Evolutionary conservation across 1,284 basidiomycete species (phyloP), one percentile per base, ranked within the genome.

Genomic region (Melampsora americana): DNA sequence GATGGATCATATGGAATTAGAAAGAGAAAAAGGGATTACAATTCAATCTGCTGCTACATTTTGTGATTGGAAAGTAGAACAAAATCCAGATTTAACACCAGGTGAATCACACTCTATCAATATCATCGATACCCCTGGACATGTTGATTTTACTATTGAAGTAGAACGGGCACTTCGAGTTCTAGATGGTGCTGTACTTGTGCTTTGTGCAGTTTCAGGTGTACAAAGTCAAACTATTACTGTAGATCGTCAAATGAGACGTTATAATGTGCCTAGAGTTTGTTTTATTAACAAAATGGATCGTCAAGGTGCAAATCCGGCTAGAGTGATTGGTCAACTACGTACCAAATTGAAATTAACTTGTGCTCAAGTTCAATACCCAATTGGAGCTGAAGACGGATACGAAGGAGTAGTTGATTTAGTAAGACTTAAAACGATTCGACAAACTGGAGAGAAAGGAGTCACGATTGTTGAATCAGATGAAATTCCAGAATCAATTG

Each of bases 201-300:
- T 99, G 30, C 86, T 99, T 48, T 99, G 96, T 85, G 94, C 96
- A 30, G 95, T 98, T 62, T 90, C 92, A 73, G 96, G 96, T 80
- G 96, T 99, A 26, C 93, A 94, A 85, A 92, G 92, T 84, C 96
- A 99, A 88, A 99, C 96, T 1, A 99, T 95, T 68, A 99, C 96
- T 11, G 96, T 99, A 68, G 96, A 99, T 85, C 87, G 96, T 79
- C 96, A 99, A 86, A 99, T 99, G 96, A 87, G 92, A 79, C 88
- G 96, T 59, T 99, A 99, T 83, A 90, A 90, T 80, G 93, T 99
- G 77, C 96, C 96, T 76, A 88, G 96, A 70, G 87, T 99, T 78
- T 95, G 93, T 0, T 99, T 99, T 83, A 90, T 99, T 83, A 99
- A 99, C 86, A 99, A 99, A 85, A 99, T 99, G 96, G 96, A 99